A percentile compares a stretch with the other conserved stretches of the same genome.
Conservation (phyloP, 331 rosid genomes). For the Rosa hybrid region DNA sequence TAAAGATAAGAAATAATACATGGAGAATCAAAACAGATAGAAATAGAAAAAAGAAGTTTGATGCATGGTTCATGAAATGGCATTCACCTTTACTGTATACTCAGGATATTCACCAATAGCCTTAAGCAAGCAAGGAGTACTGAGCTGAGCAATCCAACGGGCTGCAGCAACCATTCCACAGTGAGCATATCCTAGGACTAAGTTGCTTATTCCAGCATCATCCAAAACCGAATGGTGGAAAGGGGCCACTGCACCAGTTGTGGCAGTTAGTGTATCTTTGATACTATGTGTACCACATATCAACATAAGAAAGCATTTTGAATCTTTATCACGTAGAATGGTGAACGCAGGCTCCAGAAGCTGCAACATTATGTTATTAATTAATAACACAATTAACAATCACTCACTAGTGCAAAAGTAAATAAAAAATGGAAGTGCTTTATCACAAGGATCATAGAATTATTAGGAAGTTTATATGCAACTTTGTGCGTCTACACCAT, state of each 20-base stretch:
- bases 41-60: not conserved
- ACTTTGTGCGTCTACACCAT: no score
- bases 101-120: slow-evolving; percentile 77
- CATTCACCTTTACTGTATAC: slow-evolving; percentile 65
- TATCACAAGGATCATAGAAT: no score
- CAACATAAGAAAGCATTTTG: no score
- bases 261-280: slow-evolving; percentile 92
- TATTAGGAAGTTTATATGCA: no score
- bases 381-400: no score
- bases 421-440: no score
- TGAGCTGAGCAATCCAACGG: slow-evolving; percentile 94
- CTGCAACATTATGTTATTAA: no score
- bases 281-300: no score
- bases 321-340: no score
- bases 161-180: slow-evolving; percentile 99
- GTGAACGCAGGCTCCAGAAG: no score
- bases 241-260: slow-evolving; percentile 95
- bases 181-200: slow-evolving; percentile 24
- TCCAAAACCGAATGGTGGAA: slow-evolving; percentile 88
- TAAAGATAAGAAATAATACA: not conserved
- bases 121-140: slow-evolving; percentile 74
- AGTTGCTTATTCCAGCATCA: slow-evolving; percentile 93
- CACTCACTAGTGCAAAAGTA: no score
- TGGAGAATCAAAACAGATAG: slow-evolving; percentile 1
- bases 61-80: not conserved